These are phyloP conservation scores for Cercospora sojina DNA, from an alignment of 2,329 filamentous ascomycete species.

Conservation along the genomic window DNA sequence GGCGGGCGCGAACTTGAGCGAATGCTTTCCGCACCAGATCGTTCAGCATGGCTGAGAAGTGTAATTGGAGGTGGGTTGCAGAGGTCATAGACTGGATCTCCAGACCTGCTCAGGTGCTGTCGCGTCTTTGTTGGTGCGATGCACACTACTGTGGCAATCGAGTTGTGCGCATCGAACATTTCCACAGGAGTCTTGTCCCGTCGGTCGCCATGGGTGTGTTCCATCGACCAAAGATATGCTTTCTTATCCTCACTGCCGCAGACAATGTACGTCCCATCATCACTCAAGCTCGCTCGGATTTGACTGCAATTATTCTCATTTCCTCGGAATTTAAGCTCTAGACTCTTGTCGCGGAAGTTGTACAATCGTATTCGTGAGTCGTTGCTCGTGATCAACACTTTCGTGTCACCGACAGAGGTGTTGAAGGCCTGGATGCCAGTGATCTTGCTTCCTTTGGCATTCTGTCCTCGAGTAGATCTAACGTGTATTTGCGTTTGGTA, in stretches of 20 bases:
- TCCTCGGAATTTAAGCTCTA: slow-evolving; percentile 88
- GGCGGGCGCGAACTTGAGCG: slow-evolving; percentile 49
- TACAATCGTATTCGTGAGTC: slow-evolving; percentile 91
- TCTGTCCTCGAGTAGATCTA: slow-evolving; percentile 86
- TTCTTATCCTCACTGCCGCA: slow-evolving; percentile 91
- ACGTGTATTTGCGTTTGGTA: slow-evolving; percentile 84
- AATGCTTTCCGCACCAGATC: slow-evolving; percentile 36
- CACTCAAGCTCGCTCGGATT: slow-evolving; percentile 84
- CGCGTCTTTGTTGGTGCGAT: slow-evolving; percentile 79
- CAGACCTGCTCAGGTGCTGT: slow-evolving; percentile 73
- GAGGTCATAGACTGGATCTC: slow-evolving; percentile 91
- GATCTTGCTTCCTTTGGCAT: slow-evolving; percentile 95
- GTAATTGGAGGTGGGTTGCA: slow-evolving; percentile 93
- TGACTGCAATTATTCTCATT: slow-evolving; percentile 89
- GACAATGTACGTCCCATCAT: slow-evolving; percentile 81
- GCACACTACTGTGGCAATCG: slow-evolving; percentile 84
- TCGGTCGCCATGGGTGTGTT: slow-evolving; percentile 59
- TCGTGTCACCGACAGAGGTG: slow-evolving; percentile 65
- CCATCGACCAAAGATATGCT: slow-evolving; percentile 85
- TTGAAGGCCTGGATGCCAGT: slow-evolving; percentile 81
- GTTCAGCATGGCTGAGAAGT: slow-evolving; percentile 71
- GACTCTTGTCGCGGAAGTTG: slow-evolving; percentile 76
- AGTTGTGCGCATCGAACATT: slow-evolving; percentile 84
- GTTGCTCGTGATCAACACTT: slow-evolving; percentile 88
- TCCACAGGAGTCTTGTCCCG: slow-evolving; percentile 82